Evolutionary conservation across 1,284 basidiomycete species (phyloP), one percentile per base, ranked within the genome.

Genomic region (Melampsora larici-populina): DNA sequence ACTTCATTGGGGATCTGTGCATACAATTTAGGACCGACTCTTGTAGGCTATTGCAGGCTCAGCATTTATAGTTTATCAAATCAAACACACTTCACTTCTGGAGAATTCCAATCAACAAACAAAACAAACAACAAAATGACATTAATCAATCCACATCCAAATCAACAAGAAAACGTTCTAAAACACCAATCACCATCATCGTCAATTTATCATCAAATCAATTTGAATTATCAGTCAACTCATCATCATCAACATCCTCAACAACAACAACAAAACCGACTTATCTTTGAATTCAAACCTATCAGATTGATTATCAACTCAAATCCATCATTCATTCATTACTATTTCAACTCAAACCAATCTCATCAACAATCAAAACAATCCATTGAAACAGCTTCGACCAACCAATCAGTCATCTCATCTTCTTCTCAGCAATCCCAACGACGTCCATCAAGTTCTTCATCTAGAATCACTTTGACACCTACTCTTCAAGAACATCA

Each of bases 351-450:
- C 48, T 64, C 60, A 29, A 29, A n/a, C 43, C 49, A 31, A 58
- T 60, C n/a, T 51, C 60, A 70, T 43, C 69, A 60, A 43, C 33
- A 46, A 58, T 60, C 11, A 70, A 70, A 70, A 43, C 69, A 60
- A 43, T 60, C 51, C 43, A 70, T 29, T 58, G 46, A 51, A 51
- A 43, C 43, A 43, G 31, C 21, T 31, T 43, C 46, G 26, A 13
- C n/a, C 69, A 60, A 24, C 43, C 69, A 15, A 40, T 40, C 36
- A 11, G 15, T 46, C 43, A 46, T 15, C 43, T 11, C 43, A 13
- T 46, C 43, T 15, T 46, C 15, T 15, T 46, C 43, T 29, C 29
- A 51, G 21, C 48, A 18, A 49, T 29, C 24, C 8, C 48, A 15
- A 21, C 36, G 33, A 13, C 36, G 18, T 24, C 65, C 65, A 70